Percentiles rank a stretch among this genome's conserved stretches.
Conservation (phyloP, 2,329 filamentous ascomycete species). For the Ilyonectria robusta region DNA sequence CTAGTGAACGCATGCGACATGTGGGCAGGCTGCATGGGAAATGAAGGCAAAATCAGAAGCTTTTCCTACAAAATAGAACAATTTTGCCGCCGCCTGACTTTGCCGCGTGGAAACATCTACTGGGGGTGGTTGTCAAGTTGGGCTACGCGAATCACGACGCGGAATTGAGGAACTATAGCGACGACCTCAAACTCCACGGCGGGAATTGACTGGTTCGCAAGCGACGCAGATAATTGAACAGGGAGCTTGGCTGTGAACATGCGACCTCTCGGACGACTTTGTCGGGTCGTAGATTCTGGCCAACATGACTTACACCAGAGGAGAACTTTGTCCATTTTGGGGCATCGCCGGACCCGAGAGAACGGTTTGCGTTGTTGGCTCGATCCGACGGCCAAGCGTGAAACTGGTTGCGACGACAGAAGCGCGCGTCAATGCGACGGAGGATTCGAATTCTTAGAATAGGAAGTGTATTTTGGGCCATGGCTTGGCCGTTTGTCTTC, state of each 20-base stretch:
- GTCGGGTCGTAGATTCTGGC: neutral
- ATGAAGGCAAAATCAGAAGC: too few species aligned
- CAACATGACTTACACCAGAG: neutral
- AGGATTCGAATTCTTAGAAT: neutral
- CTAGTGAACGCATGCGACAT: too few species aligned
- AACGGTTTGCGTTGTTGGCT: constrained; percentile 8
- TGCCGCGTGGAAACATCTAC: neutral
- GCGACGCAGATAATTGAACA: neutral
- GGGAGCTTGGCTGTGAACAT: too few species aligned
- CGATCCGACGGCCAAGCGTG: constrained; percentile 1
- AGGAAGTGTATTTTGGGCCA: constrained; percentile 3
- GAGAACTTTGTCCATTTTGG: neutral
- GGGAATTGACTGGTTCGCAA: neutral
- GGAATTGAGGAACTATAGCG: neutral
- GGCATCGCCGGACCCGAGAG: constrained; percentile 2
- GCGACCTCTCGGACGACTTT: neutral
- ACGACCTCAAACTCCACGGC: neutral
- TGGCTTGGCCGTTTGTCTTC: neutral
- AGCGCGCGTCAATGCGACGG: neutral
- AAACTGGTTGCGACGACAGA: neutral
- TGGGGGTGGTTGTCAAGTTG: neutral
- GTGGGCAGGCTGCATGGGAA: neutral
- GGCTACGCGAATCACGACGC: neutral
- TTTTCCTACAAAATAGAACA: too few species aligned
- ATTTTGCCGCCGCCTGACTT: neutral